Base-by-base conservation (phyloP, 345 rosid genomes). In the Eucalyptus victrix region DNA sequence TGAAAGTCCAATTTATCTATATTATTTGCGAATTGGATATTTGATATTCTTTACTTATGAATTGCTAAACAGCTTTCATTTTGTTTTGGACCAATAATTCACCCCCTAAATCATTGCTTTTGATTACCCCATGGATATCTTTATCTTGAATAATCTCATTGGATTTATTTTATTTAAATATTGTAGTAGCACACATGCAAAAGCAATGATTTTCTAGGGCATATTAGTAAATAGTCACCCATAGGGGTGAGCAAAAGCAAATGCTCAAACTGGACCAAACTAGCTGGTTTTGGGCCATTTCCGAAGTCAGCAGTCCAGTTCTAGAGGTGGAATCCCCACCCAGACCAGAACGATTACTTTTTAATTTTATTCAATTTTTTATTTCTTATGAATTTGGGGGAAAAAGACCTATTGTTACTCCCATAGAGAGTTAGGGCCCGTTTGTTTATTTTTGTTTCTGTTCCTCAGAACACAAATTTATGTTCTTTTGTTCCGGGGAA, bases 241-340 rank as follows among this genome's bases (percentile, higher is more conserved):
- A 60, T 1, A 12, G 2, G 13, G 32, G 17, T 60, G 8, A 28
- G 67, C 13, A 28, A 60, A 28, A 60, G 8, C 16, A 60, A 60
- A 0, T 6, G 32, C 0, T 28, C 1, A 12, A 0, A 60, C 0
- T 28, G 8, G 4, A 60, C 32, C 16, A 10, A 60, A 60, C 16
- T 13, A 6, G 0, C 8, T 28, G 7, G 4, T 60, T 60, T 60
- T 60, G 32, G 4, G 4, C 2, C 0, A 28, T 28, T 12, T 6
- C 3, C 16, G 2, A 30, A 0, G 8, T 60, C 8, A 60, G 0
- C 2, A 2, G 4, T 28, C 2, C 1, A 6, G 1, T 60, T 28
- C 8, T 1, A 26, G 8, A 12, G 67, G 67, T 60, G 67, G 7
- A 60, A 26, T 28, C 32, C 17, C 67, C 67, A 60, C 32, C 4